Evolutionary conservation across 2,329 filamentous ascomycete genomes (phyloP).

Genomic region (Pseudogymnoascus sp.): DNA sequence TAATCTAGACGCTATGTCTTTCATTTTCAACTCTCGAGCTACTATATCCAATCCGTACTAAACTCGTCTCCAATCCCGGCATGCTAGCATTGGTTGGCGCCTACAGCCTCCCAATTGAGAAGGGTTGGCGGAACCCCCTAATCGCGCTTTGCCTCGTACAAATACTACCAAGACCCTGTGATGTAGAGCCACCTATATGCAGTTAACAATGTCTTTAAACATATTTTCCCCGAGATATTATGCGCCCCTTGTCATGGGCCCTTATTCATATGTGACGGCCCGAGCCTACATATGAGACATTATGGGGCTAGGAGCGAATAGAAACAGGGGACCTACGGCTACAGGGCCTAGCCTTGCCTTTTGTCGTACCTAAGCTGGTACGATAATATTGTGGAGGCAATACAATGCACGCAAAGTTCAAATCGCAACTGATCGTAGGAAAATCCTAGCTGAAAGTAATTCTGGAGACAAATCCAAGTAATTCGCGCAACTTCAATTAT

Average conservation of each 20-base stretch:
- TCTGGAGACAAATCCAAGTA: background rate
- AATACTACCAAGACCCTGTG: background rate
- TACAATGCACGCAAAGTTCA: background rate
- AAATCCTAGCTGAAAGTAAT: background rate
- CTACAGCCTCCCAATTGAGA: background rate
- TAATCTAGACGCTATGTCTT: background rate
- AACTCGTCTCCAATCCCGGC: background rate
- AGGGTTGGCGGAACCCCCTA: background rate
- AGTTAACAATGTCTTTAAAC: background rate
- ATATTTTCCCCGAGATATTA: background rate
- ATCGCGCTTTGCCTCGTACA: background rate
- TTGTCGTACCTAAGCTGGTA: background rate
- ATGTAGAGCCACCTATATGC: background rate
- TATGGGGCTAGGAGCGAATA: background rate
- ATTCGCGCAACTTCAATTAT: background rate
- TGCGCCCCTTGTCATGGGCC: background rate
- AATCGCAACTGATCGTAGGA: background rate
- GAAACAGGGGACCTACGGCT: background rate
- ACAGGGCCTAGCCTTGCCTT: background rate
- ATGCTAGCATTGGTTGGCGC: background rate
- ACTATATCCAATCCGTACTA: background rate
- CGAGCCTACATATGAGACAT: background rate
- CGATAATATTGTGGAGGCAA: background rate
- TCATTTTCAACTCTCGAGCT: background rate
- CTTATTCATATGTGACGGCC: background rate